Evolutionary conservation across 2,329 filamentous ascomycete species (phyloP).

Genomic region (Talaromyces amestolkiae): DNA sequence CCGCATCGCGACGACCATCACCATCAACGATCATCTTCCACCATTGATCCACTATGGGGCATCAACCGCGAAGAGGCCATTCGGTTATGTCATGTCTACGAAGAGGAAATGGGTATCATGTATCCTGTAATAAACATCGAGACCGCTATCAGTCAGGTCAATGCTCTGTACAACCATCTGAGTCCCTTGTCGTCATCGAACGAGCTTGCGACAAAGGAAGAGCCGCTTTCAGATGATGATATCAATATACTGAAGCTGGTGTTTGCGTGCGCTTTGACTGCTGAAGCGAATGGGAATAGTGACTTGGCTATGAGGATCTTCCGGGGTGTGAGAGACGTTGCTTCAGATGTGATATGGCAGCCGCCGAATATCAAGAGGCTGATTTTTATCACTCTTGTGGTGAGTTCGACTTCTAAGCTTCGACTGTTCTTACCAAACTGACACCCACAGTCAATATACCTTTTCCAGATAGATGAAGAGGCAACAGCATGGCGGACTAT

Average conservation of each 20-base stretch:
- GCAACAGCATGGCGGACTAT: constrained; percentile 84
- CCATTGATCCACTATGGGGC: constrained; percentile 68
- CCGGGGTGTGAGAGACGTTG: constrained; percentile 68
- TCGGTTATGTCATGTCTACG: constrained; percentile 71
- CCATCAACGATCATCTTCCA: constrained; percentile 28
- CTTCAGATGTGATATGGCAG: constrained; percentile 64
- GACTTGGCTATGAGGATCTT: constrained; percentile 70
- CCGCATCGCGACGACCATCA: constrained; percentile 25
- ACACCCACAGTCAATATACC: constrained; percentile 61
- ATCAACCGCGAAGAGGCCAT: constrained; percentile 73
- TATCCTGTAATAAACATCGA: constrained; percentile 78
- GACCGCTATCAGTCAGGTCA: constrained; percentile 65
- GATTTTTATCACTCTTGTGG: constrained; percentile 54
- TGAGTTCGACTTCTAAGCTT: constrained; percentile 22
- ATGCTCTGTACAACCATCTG: constrained; percentile 55
- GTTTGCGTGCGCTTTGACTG: constrained; percentile 70
- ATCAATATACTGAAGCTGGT: constrained; percentile 76
- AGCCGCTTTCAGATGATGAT: constrained; percentile 41
- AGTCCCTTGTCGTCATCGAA: constrained; percentile 21
- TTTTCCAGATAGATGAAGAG: constrained; percentile 84
- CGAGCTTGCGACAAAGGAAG: background rate
- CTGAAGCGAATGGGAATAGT: constrained; percentile 76
- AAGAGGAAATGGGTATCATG: constrained; percentile 86
- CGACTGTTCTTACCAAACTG: background rate
- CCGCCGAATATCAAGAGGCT: constrained; percentile 58